Evolutionary conservation across 768 basidiomycete species (phyloP).

Genomic region (Dacryopinax primogenitus): DNA sequence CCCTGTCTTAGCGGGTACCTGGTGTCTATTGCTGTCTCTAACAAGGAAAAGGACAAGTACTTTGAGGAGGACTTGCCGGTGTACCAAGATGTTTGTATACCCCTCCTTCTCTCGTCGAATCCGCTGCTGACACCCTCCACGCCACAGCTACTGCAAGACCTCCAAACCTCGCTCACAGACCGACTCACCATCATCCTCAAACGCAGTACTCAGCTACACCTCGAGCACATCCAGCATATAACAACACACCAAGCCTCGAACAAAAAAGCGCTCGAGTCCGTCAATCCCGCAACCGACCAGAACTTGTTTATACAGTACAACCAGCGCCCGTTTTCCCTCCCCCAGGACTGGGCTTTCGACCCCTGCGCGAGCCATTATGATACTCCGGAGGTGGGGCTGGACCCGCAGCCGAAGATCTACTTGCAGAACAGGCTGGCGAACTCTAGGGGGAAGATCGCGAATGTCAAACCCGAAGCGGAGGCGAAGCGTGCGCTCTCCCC

Average conservation of each 20-base stretch:
- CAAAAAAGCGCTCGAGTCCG: slow-evolving; percentile 36
- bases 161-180: slow-evolving; percentile 52
- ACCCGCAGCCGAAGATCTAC: slow-evolving; percentile 58
- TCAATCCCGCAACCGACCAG: slow-evolving; percentile 52
- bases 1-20: slow-evolving; percentile 44
- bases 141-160: slow-evolving; percentile 37
- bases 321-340: slow-evolving; percentile 47
- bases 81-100: slow-evolving; percentile 54
- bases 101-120: slow-evolving; percentile 3
- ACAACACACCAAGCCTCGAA: slow-evolving; percentile 39
- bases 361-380: slow-evolving; percentile 65
- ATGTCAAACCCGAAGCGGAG: slow-evolving; percentile 45
- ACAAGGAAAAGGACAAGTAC: slow-evolving; percentile 55
- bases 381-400: slow-evolving; percentile 49
- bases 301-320: slow-evolving; percentile 62
- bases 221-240: slow-evolving; percentile 44
- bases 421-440: slow-evolving; percentile 64
- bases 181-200: slow-evolving; percentile 43
- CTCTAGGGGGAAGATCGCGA: slow-evolving; percentile 48
- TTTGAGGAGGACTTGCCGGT: slow-evolving; percentile 55
- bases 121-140: not conserved
- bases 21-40: slow-evolving; percentile 56
- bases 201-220: slow-evolving; percentile 48
- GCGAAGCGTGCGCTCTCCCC: slow-evolving; percentile 41
- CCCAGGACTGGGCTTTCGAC: slow-evolving; percentile 61